phyloP scores from a whole-genome alignment of 192 early-diverging fungal genomes.

The Coemansia sp. region DNA sequence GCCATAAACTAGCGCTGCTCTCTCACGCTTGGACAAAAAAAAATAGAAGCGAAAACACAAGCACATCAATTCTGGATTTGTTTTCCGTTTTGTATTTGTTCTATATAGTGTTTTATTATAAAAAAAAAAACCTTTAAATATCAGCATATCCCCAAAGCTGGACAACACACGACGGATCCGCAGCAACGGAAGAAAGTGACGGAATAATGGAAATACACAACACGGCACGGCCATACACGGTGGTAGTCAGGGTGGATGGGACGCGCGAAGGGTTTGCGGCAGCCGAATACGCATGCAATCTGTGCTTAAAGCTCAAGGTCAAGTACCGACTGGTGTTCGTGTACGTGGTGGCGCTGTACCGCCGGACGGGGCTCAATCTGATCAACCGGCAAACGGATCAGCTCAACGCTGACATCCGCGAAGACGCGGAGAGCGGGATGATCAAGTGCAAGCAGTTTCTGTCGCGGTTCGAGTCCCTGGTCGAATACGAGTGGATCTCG shows the following conservation, averaged over 20 bases:
- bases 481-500: slow-evolving; percentile 53
- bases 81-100: no score
- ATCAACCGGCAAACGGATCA: slow-evolving; percentile 54
- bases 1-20: slow-evolving; percentile 10
- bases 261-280: slow-evolving; percentile 46
- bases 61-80: no score
- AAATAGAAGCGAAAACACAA: no score
- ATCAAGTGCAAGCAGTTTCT: slow-evolving; percentile 51
- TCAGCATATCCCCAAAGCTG: no score
- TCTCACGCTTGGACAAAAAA: no score
- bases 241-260: slow-evolving; percentile 47
- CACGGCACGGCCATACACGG: slow-evolving; percentile 39
- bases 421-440: slow-evolving; percentile 50
- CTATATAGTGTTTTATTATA: no score
- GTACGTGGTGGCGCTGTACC: slow-evolving; percentile 51
- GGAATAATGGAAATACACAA: slow-evolving; percentile 2
- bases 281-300: slow-evolving; percentile 48
- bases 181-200: background rate
- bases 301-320: slow-evolving; percentile 52
- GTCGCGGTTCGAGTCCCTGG: slow-evolving; percentile 51
- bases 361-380: slow-evolving; percentile 31
- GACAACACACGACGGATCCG: background rate
- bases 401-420: slow-evolving; percentile 52
- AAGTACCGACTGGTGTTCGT: slow-evolving; percentile 51
- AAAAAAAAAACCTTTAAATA: no score